Base-by-base conservation (phyloP, 2,329 filamentous ascomycete species). In the Diaporthe sp. region DNA sequence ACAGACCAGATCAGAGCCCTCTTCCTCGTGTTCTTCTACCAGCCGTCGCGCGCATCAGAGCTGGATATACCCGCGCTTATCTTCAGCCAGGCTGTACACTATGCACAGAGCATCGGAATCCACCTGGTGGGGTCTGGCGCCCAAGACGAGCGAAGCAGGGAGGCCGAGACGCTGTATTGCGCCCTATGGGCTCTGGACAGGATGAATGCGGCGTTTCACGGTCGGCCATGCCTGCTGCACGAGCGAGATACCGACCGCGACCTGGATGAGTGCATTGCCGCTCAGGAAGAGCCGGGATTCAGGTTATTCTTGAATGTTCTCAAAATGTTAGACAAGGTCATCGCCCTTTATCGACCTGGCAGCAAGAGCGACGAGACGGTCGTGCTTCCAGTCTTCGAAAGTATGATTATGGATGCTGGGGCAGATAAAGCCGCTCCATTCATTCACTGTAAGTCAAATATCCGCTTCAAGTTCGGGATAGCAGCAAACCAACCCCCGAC, bases 161-260 rank as follows among this genome's bases (percentile, higher is more conserved):
- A 86, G 35, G 81, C 86, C 3, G 86, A 88, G 71, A 86, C 84
- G 3, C 77, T 92, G 2, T 90, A 91, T 58, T 92, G 89, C 77
- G 89, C 87, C 9, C 83, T 91, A 0, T 92, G 90, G 90, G 90
- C 90, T 0, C 80, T 92, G 1, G 91, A 93, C 78, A 85, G 89
- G 19, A 85, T 92, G 57, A 89, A 89, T 64, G 86, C 89, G 0
- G 88, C 90, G 0, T 86, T 91, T n/a, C 89, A 91, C 74, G 91
- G 90, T 8, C 85, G 91, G 1, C 89, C 91, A 0, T 87, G 89
- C 60, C 80, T 91, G 33, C 87, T 93, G 73, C 90, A 92, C 76
- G 89, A 92, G 77, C 83, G 89, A 66, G 91, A 93, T 76, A 85
- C 91, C 38, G 88, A 89, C 9, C 87, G 87, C 70, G 85, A 89